Evolutionary conservation across 805 yeast species (phyloP), one percentile per base, ranked within the genome.

Genomic region (Barnettozyma populi): DNA sequence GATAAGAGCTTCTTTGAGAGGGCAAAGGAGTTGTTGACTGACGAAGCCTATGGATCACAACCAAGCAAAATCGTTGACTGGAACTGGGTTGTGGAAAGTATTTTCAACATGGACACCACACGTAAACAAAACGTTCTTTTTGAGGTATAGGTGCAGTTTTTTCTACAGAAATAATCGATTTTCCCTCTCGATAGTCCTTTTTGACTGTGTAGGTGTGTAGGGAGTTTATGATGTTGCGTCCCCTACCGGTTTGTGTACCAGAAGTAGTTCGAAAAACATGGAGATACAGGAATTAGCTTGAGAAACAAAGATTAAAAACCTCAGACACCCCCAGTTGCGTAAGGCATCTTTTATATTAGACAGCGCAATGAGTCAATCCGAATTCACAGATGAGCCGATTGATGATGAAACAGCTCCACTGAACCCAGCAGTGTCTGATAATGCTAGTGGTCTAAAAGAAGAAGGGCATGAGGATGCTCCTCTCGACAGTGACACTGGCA

Each of bases 21-120:
- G 19, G 69, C 69, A 42, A 60, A 54, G 19, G 48, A 57, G n/a
- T 46, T 63, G 19, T 51, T 59, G 49, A 23, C 51, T 18, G 37
- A n/a, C n/a, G n/a, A 35, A 29, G 16, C 7, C 32, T 6, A 29
- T 29, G 32, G 16, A 14, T 29, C 16, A 4, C 32, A 29, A 9
- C 32, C 32, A 4, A 16, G 16, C 4, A 29, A 29, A 11, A 65
- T 77, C 2, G 72, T 79, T 16, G 84, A 78, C 50, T 81, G 86
- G 86, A 78, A 80, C 44, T 79, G 84, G 84, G 75, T 83, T 44
- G 78, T 81, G 13, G 63, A 71, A 48, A 71, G 80, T 41, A 76
- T 81, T 0, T 80, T 81, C 62, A 70, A 68, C 43, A 69, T 74
- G 71, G 55, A 61, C n/a, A 43, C 69, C 10, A 40, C 48, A 23